Conservation (phyloP, 495 filamentous ascomycete genomes). For the Oidiodendron maius region DNA sequence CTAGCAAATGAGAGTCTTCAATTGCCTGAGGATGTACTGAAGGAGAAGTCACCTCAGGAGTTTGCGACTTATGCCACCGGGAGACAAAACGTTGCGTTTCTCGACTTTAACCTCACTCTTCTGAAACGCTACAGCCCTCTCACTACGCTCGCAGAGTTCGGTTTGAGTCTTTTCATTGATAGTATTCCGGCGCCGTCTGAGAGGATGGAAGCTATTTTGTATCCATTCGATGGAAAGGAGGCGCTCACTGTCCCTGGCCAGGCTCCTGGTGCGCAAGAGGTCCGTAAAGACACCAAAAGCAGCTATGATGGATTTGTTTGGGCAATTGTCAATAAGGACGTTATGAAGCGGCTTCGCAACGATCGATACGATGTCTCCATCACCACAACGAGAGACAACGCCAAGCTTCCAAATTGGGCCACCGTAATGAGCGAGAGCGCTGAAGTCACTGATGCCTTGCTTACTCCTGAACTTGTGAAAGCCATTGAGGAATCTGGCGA, state of each 20-base stretch:
- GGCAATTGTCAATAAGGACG: slow-evolving; percentile 91
- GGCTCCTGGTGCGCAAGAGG: slow-evolving; percentile 48
- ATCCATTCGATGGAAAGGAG: slow-evolving; percentile 91
- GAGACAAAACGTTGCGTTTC: slow-evolving; percentile 85
- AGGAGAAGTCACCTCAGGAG: slow-evolving; percentile 78
- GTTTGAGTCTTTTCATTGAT: slow-evolving; percentile 73
- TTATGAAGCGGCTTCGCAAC: slow-evolving; percentile 83
- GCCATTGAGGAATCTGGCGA: slow-evolving; percentile 78
- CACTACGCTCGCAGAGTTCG: slow-evolving; percentile 59
- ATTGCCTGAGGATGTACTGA: slow-evolving; percentile 52
- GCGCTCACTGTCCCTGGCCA: slow-evolving; percentile 55
- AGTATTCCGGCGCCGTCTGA: slow-evolving; percentile 63
- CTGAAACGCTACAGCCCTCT: slow-evolving; percentile 88
- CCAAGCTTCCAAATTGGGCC: slow-evolving; percentile 84
- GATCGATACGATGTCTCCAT: slow-evolving; percentile 93
- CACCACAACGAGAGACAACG: slow-evolving; percentile 83
- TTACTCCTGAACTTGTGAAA: slow-evolving; percentile 77
- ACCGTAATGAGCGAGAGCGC: slow-evolving; percentile 96
- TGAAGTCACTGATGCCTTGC: slow-evolving; percentile 82
- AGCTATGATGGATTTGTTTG: slow-evolving; percentile 87
- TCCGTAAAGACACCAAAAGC: slow-evolving; percentile 60
- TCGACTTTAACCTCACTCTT: slow-evolving; percentile 77
- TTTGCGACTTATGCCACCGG: slow-evolving; percentile 90
- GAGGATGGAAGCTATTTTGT: slow-evolving; percentile 63
- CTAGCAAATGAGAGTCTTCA: slow-evolving; percentile 26